Conservation (phyloP, 78 protist species). For the Emiliania huxleyi region DNA sequence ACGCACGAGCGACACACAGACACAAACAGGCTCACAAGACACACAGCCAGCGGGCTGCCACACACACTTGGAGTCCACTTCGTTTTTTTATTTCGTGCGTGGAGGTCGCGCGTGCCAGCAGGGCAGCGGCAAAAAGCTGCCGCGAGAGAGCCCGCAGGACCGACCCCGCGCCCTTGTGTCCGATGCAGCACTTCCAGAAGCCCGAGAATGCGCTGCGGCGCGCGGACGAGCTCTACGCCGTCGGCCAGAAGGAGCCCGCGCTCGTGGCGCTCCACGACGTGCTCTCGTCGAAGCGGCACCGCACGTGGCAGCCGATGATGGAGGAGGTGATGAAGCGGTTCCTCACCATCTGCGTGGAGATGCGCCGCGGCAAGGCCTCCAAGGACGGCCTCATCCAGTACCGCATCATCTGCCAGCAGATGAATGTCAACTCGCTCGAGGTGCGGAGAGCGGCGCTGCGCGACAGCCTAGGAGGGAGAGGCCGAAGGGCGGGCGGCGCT, state of each 20-base stretch:
- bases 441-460: too few species aligned
- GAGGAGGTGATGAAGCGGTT: conserved; percentile 21
- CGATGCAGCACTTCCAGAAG: conserved; percentile 34
- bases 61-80: too few species aligned
- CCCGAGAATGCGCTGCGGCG: conserved; percentile 57
- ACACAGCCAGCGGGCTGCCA: too few species aligned
- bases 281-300: conserved; percentile 33
- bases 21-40: too few species aligned
- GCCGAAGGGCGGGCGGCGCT: too few species aligned
- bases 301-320: conserved; percentile 1
- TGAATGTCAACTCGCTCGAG: conserved; percentile 48
- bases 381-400: conserved; percentile 64
- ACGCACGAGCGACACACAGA: too few species aligned
- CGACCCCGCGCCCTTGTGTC: too few species aligned
- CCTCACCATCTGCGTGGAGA: conserved; percentile 40
- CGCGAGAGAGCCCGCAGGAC: too few species aligned
- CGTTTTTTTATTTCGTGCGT: too few species aligned
- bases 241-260: conserved; percentile 47
- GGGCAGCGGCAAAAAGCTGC: too few species aligned
- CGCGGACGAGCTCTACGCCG: conserved; percentile 44
- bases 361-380: not conserved
- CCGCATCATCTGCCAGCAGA: conserved; percentile 52
- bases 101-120: too few species aligned
- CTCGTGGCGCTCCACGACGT: conserved; percentile 33
- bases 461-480: too few species aligned